Evolutionary conservation across 176 grass and related monocot genomes (phyloP).

Genomic region (Cenchrus americanus): DNA sequence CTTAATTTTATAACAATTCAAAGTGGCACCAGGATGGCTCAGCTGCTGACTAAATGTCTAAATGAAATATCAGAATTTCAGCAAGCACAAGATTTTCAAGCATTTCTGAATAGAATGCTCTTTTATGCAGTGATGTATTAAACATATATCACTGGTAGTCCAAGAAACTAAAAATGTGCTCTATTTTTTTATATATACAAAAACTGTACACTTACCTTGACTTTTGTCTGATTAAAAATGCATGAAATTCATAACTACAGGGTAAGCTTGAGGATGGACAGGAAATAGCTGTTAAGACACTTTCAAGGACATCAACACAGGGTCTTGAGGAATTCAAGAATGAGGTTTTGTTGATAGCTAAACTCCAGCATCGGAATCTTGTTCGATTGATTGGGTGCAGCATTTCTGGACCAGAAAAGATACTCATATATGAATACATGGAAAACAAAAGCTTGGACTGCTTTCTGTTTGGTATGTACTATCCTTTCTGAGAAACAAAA

Average conservation of each 20-base stretch:
- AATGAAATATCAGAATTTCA: too few species aligned
- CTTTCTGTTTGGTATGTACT: slow-evolving; percentile 62
- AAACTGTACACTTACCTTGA: not conserved
- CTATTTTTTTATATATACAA: not conserved
- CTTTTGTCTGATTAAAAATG: slow-evolving; percentile 17
- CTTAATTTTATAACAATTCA: not conserved
- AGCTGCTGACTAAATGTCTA: not conserved
- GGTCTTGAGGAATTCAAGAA: slow-evolving; percentile 79
- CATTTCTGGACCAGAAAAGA: slow-evolving; percentile 63
- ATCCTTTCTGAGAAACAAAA: slow-evolving; percentile 10
- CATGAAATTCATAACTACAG: slow-evolving; percentile 28
- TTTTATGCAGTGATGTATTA: not conserved
- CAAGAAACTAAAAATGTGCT: not conserved
- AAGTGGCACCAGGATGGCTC: not conserved
- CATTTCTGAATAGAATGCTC: not conserved
- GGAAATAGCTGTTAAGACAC: slow-evolving; percentile 81
- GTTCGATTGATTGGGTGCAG: slow-evolving; percentile 70
- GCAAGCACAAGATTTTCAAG: not conserved
- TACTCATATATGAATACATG: slow-evolving; percentile 80
- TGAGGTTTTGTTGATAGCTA: slow-evolving; percentile 70
- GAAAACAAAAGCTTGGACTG: slow-evolving; percentile 76
- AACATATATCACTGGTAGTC: not conserved
- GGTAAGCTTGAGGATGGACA: slow-evolving; percentile 66
- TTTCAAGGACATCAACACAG: slow-evolving; percentile 64
- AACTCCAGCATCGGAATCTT: slow-evolving; percentile 79